Evolutionary conservation across 257 asterid genomes (phyloP).

Genomic region (Marsdenia floribunda): DNA sequence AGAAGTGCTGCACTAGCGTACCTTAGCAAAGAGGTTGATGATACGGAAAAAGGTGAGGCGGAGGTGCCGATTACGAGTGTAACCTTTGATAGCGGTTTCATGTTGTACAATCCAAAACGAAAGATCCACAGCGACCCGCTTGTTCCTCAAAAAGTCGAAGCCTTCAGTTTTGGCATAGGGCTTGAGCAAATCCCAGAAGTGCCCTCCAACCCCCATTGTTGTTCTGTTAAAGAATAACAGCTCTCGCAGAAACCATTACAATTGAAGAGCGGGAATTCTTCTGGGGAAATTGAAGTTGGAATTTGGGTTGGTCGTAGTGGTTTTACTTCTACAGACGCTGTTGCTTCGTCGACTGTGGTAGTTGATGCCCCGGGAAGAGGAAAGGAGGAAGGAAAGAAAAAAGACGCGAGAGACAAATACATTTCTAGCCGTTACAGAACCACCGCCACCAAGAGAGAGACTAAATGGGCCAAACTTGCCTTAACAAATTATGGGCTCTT

Average conservation of each 20-base stretch:
- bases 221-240: neutral
- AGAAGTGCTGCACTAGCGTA: constrained; percentile 4
- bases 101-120: constrained; percentile 95
- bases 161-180: constrained; percentile 68
- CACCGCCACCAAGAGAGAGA: neutral
- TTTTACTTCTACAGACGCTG: neutral
- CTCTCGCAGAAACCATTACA: neutral
- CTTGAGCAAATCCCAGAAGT: constrained; percentile 95
- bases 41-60: constrained; percentile 83
- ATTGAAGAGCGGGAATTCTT: neutral
- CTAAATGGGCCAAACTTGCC: neutral
- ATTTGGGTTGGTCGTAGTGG: neutral
- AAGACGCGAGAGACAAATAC: neutral
- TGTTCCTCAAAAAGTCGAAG: constrained; percentile 86
- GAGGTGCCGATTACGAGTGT: constrained; percentile 62
- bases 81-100: constrained; percentile 79
- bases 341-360: neutral
- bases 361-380: neutral
- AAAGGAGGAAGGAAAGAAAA: neutral
- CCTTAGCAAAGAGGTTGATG: constrained; percentile 81
- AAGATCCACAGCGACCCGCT: constrained; percentile 90
- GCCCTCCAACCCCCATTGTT: constrained; percentile 82
- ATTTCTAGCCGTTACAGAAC: constrained; percentile 2
- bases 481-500: neutral
- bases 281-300: neutral